A percentile compares a stretch with the other conserved stretches of the same genome.
Conservation (phyloP, 2,329 filamentous ascomycete species). For the Keithomyces neogunnii region DNA sequence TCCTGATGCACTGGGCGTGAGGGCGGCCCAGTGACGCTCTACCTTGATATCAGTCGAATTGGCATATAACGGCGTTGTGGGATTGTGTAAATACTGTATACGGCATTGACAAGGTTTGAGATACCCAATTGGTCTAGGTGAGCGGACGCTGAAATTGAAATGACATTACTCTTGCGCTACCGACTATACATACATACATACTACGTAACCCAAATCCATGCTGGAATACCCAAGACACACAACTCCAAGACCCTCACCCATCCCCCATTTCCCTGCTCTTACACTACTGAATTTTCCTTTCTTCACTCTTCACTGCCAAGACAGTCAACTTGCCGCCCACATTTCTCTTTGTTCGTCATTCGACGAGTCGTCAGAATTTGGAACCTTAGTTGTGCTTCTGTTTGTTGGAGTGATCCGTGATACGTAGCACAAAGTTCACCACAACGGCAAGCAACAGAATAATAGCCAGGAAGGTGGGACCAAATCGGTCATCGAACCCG, state of each 20-base stretch:
- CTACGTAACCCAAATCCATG: not conserved
- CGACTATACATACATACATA: not conserved
- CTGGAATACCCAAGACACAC: not conserved
- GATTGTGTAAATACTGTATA: not conserved
- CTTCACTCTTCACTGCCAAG: not conserved
- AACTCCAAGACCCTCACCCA: not conserved
- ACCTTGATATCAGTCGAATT: not conserved
- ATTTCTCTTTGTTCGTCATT: not conserved
- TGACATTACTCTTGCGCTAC: slow-evolving; percentile 1
- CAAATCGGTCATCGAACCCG: slow-evolving; percentile 93
- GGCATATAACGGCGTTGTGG: slow-evolving; percentile 1
- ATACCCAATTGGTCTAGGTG: not conserved
- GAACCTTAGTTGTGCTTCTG: slow-evolving; percentile 17
- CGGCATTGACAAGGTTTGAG: not conserved
- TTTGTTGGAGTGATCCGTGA: slow-evolving; percentile 37
- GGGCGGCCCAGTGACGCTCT: not conserved
- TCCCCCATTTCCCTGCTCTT: not conserved
- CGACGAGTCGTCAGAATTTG: not conserved
- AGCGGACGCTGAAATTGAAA: not conserved
- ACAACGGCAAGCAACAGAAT: slow-evolving; percentile 83
- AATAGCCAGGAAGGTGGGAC: slow-evolving; percentile 82
- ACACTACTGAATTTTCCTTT: not conserved
- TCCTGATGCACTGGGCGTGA: not conserved
- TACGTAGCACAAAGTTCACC: slow-evolving; percentile 87
- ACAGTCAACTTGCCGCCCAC: not conserved